These are phyloP conservation scores for Nemania serpens DNA, from an alignment of 2,329 filamentous ascomycete genomes.

Conservation along the genomic window DNA sequence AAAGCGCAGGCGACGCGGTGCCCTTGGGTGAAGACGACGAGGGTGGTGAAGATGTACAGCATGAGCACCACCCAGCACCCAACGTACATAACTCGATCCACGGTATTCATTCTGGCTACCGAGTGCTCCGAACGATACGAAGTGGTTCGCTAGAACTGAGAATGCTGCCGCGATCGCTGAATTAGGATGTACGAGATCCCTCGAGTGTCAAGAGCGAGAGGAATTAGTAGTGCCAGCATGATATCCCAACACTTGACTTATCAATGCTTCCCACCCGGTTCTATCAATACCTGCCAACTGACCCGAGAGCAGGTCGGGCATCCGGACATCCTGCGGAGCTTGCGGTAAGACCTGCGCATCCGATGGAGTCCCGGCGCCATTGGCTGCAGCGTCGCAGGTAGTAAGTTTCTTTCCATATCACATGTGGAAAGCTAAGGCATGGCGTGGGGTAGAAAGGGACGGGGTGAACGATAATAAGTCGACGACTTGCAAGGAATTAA, in stretches of 20 bases:
- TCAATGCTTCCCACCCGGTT: neutral
- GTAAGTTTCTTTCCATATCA: neutral
- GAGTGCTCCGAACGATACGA: neutral
- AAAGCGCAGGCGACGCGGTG: conserved; percentile 26
- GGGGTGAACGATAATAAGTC: neutral
- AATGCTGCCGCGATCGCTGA: too few species aligned
- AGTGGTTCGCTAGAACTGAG: too few species aligned
- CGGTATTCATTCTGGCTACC: neutral
- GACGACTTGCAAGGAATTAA: neutral
- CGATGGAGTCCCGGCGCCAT: neutral
- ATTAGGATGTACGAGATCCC: neutral
- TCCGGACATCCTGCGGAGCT: neutral
- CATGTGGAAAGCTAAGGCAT: neutral
- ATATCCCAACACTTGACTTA: neutral
- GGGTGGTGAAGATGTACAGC: conserved; percentile 29
- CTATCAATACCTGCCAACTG: neutral
- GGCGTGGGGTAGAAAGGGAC: neutral
- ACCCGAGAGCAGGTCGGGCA: neutral
- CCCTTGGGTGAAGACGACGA: conserved; percentile 26
- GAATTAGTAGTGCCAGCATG: neutral
- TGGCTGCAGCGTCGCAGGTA: neutral
- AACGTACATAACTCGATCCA: conserved; percentile 31
- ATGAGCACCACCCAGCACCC: conserved; percentile 31
- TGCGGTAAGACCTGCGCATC: neutral
- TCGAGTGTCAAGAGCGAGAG: neutral